Conservation (phyloP, 148 eudicot genomes). For the Pharnaceum exiguum region DNA sequence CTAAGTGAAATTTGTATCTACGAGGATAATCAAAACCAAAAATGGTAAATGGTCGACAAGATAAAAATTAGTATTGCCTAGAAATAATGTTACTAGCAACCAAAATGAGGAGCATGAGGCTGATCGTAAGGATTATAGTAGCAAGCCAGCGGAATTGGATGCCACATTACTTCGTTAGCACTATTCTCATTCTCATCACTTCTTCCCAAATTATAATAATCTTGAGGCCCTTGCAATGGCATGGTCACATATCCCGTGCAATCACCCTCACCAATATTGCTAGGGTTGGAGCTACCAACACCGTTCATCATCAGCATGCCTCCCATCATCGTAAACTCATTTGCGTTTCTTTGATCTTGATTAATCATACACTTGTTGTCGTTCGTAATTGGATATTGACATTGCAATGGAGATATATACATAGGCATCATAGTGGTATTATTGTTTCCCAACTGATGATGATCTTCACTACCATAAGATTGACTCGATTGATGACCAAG, state of each 20-base stretch:
- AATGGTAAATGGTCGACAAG: too few relatives aligned
- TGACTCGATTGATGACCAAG: not conserved
- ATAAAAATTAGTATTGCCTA: too few relatives aligned
- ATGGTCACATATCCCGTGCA: conserved; percentile 3
- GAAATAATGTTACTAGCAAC: too few relatives aligned
- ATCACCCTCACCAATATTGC: not conserved
- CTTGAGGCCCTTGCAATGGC: not conserved
- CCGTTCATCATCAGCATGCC: not conserved
- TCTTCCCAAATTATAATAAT: not conserved
- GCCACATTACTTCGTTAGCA: not conserved
- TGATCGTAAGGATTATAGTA: not conserved
- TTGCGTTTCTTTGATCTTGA: not conserved
- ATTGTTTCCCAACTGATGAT: too few relatives aligned
- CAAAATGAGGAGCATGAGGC: not conserved
- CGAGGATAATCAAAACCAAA: too few relatives aligned
- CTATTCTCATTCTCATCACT: not conserved
- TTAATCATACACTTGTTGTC: not conserved
- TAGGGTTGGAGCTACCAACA: not conserved
- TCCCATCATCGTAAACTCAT: not conserved
- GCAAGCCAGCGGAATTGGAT: not conserved
- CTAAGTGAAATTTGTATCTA: too few relatives aligned
- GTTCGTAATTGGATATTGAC: not conserved
- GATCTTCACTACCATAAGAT: not conserved
- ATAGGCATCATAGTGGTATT: too few relatives aligned
- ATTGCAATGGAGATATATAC: not conserved